Evolutionary conservation across 2,329 filamentous ascomycete species (phyloP).

Genomic region (Apiospora hydei): DNA sequence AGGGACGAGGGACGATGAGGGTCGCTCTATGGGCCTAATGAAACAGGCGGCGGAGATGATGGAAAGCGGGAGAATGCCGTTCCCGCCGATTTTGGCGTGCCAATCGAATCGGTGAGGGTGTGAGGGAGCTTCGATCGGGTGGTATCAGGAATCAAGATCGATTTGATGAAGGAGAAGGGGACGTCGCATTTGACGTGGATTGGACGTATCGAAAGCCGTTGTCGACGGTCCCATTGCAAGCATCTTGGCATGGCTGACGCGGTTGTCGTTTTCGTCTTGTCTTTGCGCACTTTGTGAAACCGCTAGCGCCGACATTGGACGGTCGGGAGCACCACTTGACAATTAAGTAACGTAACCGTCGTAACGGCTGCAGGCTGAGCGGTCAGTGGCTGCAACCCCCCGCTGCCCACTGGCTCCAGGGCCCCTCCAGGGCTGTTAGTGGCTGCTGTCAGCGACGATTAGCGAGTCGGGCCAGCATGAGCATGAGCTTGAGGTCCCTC

Average conservation of each 20-base stretch:
- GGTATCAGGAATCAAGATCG: constrained; percentile 8
- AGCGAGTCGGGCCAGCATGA: neutral
- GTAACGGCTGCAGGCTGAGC: neutral
- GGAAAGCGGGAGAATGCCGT: constrained; percentile 1
- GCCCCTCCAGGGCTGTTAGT: neutral
- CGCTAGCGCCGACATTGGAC: constrained; percentile 2
- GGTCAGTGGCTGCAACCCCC: constrained; percentile 7
- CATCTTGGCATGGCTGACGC: neutral
- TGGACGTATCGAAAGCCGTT: constrained; percentile 7
- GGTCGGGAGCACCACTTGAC: neutral
- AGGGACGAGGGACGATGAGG: neutral
- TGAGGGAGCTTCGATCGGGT: neutral
- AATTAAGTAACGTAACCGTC: neutral
- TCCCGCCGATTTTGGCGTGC: constrained; percentile 10
- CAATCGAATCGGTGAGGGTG: neutral
- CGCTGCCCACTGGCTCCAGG: neutral
- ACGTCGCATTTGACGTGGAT: constrained; percentile 9
- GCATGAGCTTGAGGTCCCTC: neutral
- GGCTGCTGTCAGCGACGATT: neutral
- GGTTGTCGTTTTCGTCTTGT: neutral
- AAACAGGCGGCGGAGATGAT: neutral
- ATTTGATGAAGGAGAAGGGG: constrained; percentile 18
- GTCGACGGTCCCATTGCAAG: constrained; percentile 18
- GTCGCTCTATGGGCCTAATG: neutral
- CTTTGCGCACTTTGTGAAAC: constrained; percentile 5